Evolutionary conservation across 2,329 filamentous ascomycete species (phyloP), one percentile per base, ranked within the genome.

Genomic region (Cladosporium sp.): DNA sequence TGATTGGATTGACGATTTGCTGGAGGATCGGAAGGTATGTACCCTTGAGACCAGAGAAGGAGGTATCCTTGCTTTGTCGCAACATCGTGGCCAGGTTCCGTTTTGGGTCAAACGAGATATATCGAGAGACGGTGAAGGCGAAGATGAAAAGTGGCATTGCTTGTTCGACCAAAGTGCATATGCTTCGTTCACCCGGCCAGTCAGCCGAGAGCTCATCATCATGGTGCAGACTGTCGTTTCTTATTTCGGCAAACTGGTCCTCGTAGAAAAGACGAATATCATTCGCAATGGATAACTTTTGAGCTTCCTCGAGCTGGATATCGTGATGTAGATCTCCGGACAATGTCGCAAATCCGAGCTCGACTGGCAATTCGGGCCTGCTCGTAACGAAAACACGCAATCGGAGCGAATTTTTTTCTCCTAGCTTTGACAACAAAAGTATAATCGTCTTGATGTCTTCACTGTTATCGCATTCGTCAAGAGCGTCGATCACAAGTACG

Each of bases 381-480:
- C 72, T 73, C 10, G 72, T 73, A 12, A 74, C 49, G 37, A 73
- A 67, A 28, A 74, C 33, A 16, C 67, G 68, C 18, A 73, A 28
- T 14, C 62, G 62, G 23, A 68, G 23, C 10, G 57, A 52, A 21
- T n/a, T 68, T 18, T 69, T 33, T 2, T 6, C 29, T 35, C 59
- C 46, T 5, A 70, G 5, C 52, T 65, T 60, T 16, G 67, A 62
- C 18, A 74, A 64, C 12, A 71, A 63, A 2, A 33, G 44, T 29
- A 74, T 21, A n/a, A 71, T 66, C 8, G 33, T 62, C 44, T 40
- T 66, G 14, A 40, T 50, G 21, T 18, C 28, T 6, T 46, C 57
- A 5, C 37, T 23, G 23, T 65, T 29, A 10, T 75, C 72, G 63
- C 75, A 77, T 62, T 77, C 74, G 64, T 77, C 74, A 8, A 78